Percentiles rank a stretch among this genome's conserved stretches.
Conservation (phyloP, 192 early-diverging fungal species). For the Entomortierella parvispora region DNA sequence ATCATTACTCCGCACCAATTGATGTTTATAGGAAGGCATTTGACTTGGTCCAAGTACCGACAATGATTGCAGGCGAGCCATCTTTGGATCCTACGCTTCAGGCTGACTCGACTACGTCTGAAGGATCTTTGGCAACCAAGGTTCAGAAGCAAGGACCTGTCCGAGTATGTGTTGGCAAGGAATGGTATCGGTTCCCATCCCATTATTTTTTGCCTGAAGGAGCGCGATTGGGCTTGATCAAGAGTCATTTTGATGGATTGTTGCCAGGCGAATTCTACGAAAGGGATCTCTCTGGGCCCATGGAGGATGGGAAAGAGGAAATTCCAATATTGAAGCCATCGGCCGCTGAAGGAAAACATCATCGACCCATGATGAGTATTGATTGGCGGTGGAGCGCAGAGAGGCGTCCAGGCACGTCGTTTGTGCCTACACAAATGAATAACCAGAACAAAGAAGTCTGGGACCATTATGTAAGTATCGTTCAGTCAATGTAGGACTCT, state of each 20-base stretch:
- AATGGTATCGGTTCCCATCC: constrained; percentile 95
- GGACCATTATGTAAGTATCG: constrained; percentile 44
- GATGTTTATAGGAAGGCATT: constrained; percentile 64
- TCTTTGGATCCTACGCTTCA: constrained; percentile 20
- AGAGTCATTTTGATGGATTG: constrained; percentile 77
- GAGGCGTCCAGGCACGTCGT: constrained; percentile 35
- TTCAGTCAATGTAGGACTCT: background rate
- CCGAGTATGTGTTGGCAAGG: constrained; percentile 88
- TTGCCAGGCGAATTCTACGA: constrained; percentile 82
- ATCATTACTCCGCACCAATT: constrained; percentile 83
- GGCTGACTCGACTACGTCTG: constrained; percentile 11
- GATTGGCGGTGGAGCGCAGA: constrained; percentile 52
- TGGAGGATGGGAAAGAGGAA: constrained; percentile 9
- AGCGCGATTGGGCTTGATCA: constrained; percentile 75
- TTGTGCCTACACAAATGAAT: constrained; percentile 26
- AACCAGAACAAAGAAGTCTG: constrained; percentile 49
- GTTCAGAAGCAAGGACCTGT: constrained; percentile 28
- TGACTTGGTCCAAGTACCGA: constrained; percentile 34
- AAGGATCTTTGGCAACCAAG: background rate
- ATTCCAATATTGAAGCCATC: constrained; percentile 18
- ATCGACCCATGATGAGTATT: constrained; percentile 13
- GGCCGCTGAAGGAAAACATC: constrained; percentile 22
- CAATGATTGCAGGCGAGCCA: constrained; percentile 37
- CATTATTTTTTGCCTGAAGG: constrained; percentile 89
- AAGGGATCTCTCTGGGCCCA: constrained; percentile 48